A percentile compares a stretch with the other conserved stretches of the same genome.
These are phyloP conservation scores for Chlorella sorokiniana DNA, from an alignment of 139 green algal genomes.

Conservation along the genomic window DNA sequence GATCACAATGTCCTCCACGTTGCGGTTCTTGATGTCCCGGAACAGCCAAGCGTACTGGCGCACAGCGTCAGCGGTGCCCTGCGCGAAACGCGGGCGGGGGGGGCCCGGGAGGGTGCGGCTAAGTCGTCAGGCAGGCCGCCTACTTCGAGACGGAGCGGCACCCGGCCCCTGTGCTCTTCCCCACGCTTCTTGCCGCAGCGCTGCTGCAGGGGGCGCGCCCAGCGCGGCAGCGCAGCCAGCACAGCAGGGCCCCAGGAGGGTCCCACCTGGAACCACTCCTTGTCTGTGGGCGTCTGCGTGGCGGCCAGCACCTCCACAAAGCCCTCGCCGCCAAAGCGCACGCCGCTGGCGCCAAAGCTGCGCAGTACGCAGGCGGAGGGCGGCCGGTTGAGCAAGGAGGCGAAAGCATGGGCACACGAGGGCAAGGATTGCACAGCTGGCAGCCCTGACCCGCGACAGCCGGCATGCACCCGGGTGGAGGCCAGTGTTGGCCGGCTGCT, in stretches of 20 bases:
- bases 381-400: no score
- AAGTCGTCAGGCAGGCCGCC: neutral
- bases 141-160: no score
- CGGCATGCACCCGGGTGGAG: neutral
- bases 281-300: slow-evolving; percentile 82
- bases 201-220: no score
- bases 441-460: no score
- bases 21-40: slow-evolving; percentile 89
- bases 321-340: slow-evolving; percentile 84
- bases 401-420: no score
- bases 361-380: neutral
- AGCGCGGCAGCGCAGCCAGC: no score
- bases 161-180: no score
- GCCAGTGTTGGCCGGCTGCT: neutral
- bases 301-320: slow-evolving; percentile 97
- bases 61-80: slow-evolving; percentile 98
- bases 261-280: slow-evolving; percentile 79
- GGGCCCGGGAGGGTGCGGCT: neutral
- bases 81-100: slow-evolving; percentile 40
- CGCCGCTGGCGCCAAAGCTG: slow-evolving; percentile 78
- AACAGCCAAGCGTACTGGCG: slow-evolving; percentile 97
- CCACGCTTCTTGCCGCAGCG: neutral
- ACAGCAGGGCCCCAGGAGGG: slow-evolving; percentile 5
- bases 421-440: no score
- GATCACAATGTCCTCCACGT: slow-evolving; percentile 97